These are phyloP conservation scores for Kuraishia molischiana DNA, from an alignment of 805 yeast genomes.

Conservation along the genomic window DNA sequence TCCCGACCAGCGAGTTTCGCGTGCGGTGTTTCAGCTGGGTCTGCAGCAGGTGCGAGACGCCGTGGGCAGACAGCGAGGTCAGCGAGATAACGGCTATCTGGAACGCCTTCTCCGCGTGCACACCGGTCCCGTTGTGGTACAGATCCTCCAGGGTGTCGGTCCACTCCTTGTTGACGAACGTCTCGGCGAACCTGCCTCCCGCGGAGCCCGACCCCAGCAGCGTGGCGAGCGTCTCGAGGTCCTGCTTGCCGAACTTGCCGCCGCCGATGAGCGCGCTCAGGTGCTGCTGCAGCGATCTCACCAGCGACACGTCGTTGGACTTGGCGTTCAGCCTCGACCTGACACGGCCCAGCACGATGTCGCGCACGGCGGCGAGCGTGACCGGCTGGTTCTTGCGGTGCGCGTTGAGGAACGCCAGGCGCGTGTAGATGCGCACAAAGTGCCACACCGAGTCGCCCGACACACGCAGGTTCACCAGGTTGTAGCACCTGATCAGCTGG, in stretches of 20 bases:
- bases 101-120: conserved; percentile 33
- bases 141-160: conserved; percentile 46
- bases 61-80: conserved; percentile 33
- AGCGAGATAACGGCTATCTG: conserved; percentile 44
- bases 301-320: conserved; percentile 37
- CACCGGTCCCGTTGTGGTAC: conserved; percentile 47
- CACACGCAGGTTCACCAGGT: conserved; percentile 46
- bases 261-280: conserved; percentile 35
- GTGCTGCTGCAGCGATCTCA: conserved; percentile 40
- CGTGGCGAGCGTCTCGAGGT: conserved; percentile 33
- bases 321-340: conserved; percentile 38
- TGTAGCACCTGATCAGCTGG: conserved; percentile 37
- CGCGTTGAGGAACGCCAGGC: conserved; percentile 18
- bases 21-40: conserved; percentile 34
- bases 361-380: conserved; percentile 29
- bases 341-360: conserved; percentile 44
- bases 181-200: conserved; percentile 32
- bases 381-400: conserved; percentile 19
- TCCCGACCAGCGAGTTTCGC: conserved; percentile 26
- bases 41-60: conserved; percentile 29
- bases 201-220: conserved; percentile 27
- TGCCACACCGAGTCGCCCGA: conserved; percentile 58
- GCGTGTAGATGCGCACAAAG: conserved; percentile 44
- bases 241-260: conserved; percentile 33
- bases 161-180: conserved; percentile 49